phyloP scores from a whole-genome alignment of 1,284 basidiomycete genomes.

The Ceratobasidium sp. region DNA sequence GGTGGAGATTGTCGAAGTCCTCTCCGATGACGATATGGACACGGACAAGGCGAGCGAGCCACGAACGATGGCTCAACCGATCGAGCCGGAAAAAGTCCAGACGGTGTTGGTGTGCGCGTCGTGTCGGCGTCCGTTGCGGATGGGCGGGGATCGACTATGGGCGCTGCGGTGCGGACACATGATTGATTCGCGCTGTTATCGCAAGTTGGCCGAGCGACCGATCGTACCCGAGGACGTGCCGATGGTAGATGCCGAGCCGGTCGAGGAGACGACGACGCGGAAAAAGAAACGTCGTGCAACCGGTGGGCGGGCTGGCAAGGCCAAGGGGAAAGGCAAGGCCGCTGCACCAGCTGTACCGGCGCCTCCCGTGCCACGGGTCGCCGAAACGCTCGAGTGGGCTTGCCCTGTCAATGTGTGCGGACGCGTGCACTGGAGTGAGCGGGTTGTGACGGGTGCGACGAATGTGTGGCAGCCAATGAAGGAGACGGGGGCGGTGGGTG shows the following conservation, averaged over 20 bases:
- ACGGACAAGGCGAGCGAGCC: not conserved
- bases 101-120: slow-evolving; percentile 13
- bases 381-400: slow-evolving; percentile 16
- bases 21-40: slow-evolving; percentile 14
- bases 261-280: not conserved
- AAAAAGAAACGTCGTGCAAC: not conserved
- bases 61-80: not conserved
- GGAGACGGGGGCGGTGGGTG: slow-evolving; percentile 13
- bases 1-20: slow-evolving; percentile 26
- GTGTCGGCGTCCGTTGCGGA: slow-evolving; percentile 32
- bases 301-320: not conserved
- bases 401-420: slow-evolving; percentile 7
- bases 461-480: slow-evolving; percentile 22
- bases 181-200: slow-evolving; percentile 40
- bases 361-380: not conserved
- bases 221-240: not conserved
- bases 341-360: not conserved
- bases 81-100: not conserved
- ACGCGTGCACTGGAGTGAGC: slow-evolving; percentile 15
- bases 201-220: not conserved
- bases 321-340: not conserved
- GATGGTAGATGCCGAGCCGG: not conserved
- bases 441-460: not conserved
- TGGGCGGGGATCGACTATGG: slow-evolving; percentile 17
- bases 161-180: slow-evolving; percentile 29